These are phyloP conservation scores for Acanthamoeba lenticulata DNA, from an alignment of 208 protist genomes.

Conservation along the genomic window DNA sequence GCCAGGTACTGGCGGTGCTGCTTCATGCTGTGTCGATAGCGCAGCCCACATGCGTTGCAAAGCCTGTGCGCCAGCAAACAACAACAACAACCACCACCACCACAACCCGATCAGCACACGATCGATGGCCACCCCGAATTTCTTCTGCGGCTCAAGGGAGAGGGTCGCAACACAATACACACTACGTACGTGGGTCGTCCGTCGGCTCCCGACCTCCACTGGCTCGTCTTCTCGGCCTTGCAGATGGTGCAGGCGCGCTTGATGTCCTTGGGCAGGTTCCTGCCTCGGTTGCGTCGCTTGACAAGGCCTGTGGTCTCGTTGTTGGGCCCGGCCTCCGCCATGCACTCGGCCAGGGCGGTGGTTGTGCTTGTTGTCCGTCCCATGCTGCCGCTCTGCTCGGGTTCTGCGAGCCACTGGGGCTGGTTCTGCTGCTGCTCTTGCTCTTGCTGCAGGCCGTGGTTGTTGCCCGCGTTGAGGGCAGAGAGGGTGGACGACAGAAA, in stretches of 20 bases:
- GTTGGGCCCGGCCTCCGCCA: neutral
- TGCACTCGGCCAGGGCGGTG: too few species aligned
- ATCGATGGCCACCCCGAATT: neutral
- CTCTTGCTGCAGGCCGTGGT: too few species aligned
- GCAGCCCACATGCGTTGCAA: conserved; percentile 24
- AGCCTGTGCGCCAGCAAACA: neutral
- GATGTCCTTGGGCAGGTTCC: conserved; percentile 30
- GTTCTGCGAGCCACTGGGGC: neutral
- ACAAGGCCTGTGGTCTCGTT: neutral
- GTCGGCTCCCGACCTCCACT: neutral
- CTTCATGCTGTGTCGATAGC: conserved; percentile 44
- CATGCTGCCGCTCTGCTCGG: neutral
- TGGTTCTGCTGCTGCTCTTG: too few species aligned
- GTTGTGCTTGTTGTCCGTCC: too few species aligned
- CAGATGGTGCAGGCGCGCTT: conserved; percentile 18
- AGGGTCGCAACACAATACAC: too few species aligned
- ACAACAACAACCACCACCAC: neutral
- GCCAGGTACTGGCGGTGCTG: conserved; percentile 32
- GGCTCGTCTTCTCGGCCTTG: conserved; percentile 40
- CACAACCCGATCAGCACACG: neutral
- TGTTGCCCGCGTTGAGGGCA: neutral
- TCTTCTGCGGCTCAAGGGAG: neutral
- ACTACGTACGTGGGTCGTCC: conserved; percentile 24
- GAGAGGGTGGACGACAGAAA: conserved; percentile 20
- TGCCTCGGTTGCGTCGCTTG: conserved; percentile 21